Conservation (phyloP, 331 rosid genomes). For the Quercus lobata region DNA sequence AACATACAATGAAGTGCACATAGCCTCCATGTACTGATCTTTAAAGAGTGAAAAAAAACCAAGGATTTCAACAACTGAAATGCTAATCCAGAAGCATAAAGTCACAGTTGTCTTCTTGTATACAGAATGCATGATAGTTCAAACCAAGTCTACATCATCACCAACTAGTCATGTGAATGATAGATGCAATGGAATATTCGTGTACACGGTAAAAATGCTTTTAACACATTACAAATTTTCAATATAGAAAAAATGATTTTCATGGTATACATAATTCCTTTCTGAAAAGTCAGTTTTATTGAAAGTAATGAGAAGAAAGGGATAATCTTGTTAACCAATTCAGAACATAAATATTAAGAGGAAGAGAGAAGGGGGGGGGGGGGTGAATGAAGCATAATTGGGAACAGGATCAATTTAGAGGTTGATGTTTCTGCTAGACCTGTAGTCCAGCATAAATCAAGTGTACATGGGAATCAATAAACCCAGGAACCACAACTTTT, state of each 20-base stretch:
- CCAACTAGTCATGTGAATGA: background rate
- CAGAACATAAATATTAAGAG: background rate
- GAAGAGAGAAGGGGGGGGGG: too few species aligned
- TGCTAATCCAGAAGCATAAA: background rate
- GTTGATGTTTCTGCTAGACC: constrained; percentile 31
- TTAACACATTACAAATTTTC: background rate
- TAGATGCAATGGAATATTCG: background rate
- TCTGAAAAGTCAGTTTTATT: background rate
- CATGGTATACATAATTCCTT: background rate
- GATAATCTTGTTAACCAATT: background rate
- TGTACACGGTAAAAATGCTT: background rate
- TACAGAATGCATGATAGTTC: background rate
- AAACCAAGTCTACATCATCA: background rate
- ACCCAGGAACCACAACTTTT: constrained; percentile 78
- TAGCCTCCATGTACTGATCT: background rate
- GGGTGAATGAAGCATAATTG: background rate
- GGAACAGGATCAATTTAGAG: background rate
- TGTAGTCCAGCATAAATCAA: constrained; percentile 61
- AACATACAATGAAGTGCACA: background rate
- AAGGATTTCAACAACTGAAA: background rate
- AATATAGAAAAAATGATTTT: background rate
- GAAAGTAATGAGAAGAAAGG: background rate
- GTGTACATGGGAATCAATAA: constrained; percentile 80
- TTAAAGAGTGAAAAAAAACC: background rate
- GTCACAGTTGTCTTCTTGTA: background rate